Evolutionary conservation across 2,329 filamentous ascomycete species (phyloP).

Genomic region (Diplodia sapinea): DNA sequence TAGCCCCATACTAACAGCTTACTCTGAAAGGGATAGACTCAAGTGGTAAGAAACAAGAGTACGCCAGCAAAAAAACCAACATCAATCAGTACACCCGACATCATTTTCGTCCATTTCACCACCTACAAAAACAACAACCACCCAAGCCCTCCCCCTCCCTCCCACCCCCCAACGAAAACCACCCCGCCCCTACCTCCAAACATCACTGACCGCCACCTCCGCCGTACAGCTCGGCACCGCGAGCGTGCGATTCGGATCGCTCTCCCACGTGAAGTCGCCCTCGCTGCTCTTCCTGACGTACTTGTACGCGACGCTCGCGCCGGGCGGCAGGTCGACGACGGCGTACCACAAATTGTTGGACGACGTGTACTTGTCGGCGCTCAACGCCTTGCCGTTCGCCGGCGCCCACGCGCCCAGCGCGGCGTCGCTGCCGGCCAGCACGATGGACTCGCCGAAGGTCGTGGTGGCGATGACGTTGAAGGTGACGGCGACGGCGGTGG

Average conservation of each 20-base stretch:
- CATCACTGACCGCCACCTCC: slow-evolving; percentile 36
- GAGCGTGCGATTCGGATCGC: slow-evolving; percentile 50
- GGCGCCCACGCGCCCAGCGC: slow-evolving; percentile 55
- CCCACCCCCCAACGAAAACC: no score
- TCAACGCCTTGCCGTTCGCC: slow-evolving; percentile 48
- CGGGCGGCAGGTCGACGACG: slow-evolving; percentile 50
- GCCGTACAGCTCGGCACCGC: slow-evolving; percentile 37
- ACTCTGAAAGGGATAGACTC: no score
- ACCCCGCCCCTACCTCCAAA: slow-evolving; percentile 37
- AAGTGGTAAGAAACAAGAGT: no score
- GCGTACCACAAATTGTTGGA: slow-evolving; percentile 55
- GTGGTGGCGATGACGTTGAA: slow-evolving; percentile 57
- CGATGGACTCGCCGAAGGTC: slow-evolving; percentile 57
- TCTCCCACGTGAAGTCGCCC: slow-evolving; percentile 55
- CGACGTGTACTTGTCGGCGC: slow-evolving; percentile 51
- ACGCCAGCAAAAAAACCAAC: no score
- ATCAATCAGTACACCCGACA: no score
- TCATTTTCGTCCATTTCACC: no score
- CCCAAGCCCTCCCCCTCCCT: no score
- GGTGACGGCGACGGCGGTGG: slow-evolving; percentile 47
- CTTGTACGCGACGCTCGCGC: slow-evolving; percentile 53
- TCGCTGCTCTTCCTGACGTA: slow-evolving; percentile 56
- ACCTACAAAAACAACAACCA: no score
- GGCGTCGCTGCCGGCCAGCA: slow-evolving; percentile 51
- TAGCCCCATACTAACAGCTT: no score